Base-by-base conservation (phyloP, 371 early-diverging fungal species). In the Rhizomucor pusillus region DNA sequence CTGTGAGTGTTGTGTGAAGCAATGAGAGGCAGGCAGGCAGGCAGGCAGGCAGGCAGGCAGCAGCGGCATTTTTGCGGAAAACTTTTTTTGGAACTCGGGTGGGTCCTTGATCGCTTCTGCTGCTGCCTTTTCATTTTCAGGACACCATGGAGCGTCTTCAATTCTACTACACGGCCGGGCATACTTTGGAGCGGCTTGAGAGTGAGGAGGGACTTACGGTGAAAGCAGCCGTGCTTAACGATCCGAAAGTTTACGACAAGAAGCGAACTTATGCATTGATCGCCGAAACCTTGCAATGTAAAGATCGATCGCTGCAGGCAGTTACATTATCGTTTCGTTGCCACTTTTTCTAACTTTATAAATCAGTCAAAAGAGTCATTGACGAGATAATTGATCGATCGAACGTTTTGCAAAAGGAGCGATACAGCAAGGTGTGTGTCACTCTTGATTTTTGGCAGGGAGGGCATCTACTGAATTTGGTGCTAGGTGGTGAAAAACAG, bases 221-320 rank as follows among this genome's bases (percentile, higher is more conserved):
- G 48, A 92, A 92, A 59, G 80, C 78, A 5, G 69, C 93, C 24
- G 86, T 91, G 7, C 69, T 91, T 43, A 88, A 89, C 34, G 84
- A 87, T 75, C 76, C 86, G 7, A 76, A 84, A 58, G 75, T 85
- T 24, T 79, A 79, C 19, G 82, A 91, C 64, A 94, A 94, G 77
- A 92, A 91, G 65, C 80, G 82, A 52, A 80, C 93, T 79, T 93
- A 92, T 57, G 95, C 93, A 19, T 68, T 95, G 44, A 84, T 96
- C 34, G 94, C 94, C 66, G 93, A 95, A 56, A 93, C 96, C 2
- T 81, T 96, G 61, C 94, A 94, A 77, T 88, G 93, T 91, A 78
- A 59, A 82, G 14, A 12, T 12, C 41, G 14, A 19, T 41, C 19
- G 19, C 5, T 46, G 13, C 46, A 20, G 5, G 18, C 19, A 18